Conservation (phyloP, 805 yeast species). For the Monosporozyma servazzii region DNA sequence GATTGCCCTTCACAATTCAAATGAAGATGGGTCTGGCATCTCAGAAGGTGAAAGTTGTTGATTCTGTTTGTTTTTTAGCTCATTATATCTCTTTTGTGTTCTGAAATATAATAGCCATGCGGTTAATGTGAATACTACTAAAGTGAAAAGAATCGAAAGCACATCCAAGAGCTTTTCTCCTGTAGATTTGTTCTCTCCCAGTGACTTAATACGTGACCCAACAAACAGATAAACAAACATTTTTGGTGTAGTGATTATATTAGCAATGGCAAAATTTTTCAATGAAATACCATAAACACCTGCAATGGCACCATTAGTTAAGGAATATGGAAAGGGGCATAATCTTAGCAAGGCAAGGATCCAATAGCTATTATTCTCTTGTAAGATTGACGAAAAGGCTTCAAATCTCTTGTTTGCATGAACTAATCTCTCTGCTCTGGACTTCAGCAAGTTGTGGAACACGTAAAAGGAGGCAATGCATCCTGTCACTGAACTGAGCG, state of each 20-base stretch:
- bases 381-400: conserved; percentile 65
- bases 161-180: conserved; percentile 52
- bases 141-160: conserved; percentile 50
- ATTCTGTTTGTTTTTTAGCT: neutral
- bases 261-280: conserved; percentile 57
- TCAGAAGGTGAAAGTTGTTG: conserved; percentile 1
- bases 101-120: conserved; percentile 60
- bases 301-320: conserved; percentile 87
- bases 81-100: conserved; percentile 29
- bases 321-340: conserved; percentile 89
- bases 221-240: conserved; percentile 64
- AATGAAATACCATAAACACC: conserved; percentile 70
- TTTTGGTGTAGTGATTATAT: conserved; percentile 73
- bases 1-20: conserved; percentile 5
- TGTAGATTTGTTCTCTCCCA: conserved; percentile 51
- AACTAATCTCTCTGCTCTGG: conserved; percentile 53
- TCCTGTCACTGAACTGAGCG: conserved; percentile 61
- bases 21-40: conserved; percentile 4
- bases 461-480: conserved; percentile 64
- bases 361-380: conserved; percentile 58
- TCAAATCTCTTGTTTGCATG: conserved; percentile 54
- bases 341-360: conserved; percentile 65
- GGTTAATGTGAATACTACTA: conserved; percentile 44
- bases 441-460: conserved; percentile 50
- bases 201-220: conserved; percentile 61